Evolutionary conservation across 106 monocot genomes (phyloP).

Genomic region (Dendrobium nobile): DNA sequence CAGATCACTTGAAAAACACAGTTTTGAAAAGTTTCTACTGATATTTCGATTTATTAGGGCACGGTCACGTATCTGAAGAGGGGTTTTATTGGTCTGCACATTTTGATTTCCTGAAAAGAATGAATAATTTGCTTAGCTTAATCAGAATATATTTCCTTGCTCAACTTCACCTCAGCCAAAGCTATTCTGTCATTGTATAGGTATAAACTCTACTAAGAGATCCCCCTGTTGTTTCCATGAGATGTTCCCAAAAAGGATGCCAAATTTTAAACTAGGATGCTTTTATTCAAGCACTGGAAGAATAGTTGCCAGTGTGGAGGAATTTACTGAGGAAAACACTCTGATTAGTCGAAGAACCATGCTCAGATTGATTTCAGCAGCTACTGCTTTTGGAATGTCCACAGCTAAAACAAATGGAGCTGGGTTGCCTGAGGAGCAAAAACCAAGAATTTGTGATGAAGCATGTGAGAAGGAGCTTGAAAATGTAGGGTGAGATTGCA

Average conservation of each 20-base stretch:
- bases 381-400: conserved; percentile 27
- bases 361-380: conserved; percentile 26
- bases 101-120: too few species aligned
- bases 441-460: conserved; percentile 68
- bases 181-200: not conserved
- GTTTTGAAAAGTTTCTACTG: not conserved
- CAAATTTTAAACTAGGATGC: conserved; percentile 17
- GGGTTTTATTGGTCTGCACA: not conserved
- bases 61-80: not conserved
- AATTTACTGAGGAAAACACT: conserved; percentile 3
- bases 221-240: not conserved
- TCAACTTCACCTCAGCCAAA: not conserved
- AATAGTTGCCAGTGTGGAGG: not conserved
- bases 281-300: not conserved
- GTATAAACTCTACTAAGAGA: not conserved
- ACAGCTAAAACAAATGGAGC: conserved; percentile 33
- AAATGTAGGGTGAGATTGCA: conserved; percentile 85
- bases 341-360: conserved; percentile 32
- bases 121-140: not conserved
- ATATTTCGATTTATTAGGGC: not conserved
- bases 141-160: not conserved
- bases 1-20: not conserved
- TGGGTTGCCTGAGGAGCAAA: conserved; percentile 74
- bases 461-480: conserved; percentile 90
- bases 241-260: conserved; percentile 8